A percentile compares a stretch with the other conserved stretches of the same genome.
These are phyloP conservation scores for Aspergillus terreus DNA, from an alignment of 2,329 filamentous ascomycete genomes.

Conservation along the genomic window DNA sequence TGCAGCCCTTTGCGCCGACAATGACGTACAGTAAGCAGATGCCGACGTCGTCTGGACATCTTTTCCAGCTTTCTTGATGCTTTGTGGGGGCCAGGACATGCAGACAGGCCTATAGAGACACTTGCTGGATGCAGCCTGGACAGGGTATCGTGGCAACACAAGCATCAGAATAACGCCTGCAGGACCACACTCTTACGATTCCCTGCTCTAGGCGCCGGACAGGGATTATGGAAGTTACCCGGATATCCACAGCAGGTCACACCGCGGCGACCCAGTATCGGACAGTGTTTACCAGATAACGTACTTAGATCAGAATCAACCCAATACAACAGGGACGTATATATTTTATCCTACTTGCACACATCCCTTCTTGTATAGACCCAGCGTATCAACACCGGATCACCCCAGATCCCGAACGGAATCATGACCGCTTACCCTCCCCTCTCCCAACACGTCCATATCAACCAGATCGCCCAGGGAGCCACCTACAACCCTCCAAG, in stretches of 20 bases:
- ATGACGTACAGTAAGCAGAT: conserved; percentile 35
- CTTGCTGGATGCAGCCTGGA: too few species aligned
- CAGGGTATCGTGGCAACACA: not conserved
- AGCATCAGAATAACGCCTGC: not conserved
- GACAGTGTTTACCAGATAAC: too few species aligned
- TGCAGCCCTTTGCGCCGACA: conserved; percentile 33
- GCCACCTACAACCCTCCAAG: not conserved
- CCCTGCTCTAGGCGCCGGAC: not conserved
- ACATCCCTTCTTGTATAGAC: not conserved
- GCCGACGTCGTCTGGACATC: conserved; percentile 36
- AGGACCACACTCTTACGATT: not conserved
- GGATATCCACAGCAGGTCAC: not conserved
- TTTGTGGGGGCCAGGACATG: not conserved
- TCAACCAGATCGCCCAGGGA: conserved; percentile 1
- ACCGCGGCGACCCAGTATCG: not conserved
- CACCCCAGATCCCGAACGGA: not conserved
- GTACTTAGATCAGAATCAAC: too few species aligned
- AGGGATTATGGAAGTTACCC: not conserved
- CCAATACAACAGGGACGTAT: not conserved
- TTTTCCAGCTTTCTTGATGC: conserved; percentile 14
- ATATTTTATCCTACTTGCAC: not conserved
- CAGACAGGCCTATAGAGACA: too few species aligned
- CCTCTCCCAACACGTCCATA: not conserved
- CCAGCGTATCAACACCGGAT: not conserved
- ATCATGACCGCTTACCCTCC: not conserved